Conservation (phyloP, 2,329 filamentous ascomycete species). For the Fusarium illudens region DNA sequence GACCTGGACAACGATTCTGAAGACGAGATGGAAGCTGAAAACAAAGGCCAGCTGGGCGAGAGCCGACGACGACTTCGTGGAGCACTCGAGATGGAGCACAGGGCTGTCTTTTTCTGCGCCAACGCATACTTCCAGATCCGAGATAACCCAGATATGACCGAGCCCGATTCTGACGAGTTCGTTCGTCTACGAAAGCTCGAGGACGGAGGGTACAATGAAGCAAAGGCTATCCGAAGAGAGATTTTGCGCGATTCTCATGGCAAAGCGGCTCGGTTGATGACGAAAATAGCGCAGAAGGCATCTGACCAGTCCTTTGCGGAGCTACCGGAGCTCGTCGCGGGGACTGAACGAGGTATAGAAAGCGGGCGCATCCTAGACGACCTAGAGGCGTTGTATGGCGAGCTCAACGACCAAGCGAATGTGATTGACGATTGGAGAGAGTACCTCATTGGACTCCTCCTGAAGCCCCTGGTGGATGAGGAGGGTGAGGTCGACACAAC, state of each 20-base stretch:
- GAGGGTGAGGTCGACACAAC: slow-evolving; percentile 77
- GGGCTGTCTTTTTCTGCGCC: slow-evolving; percentile 83
- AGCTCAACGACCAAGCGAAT: slow-evolving; percentile 76
- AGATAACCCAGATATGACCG: slow-evolving; percentile 69
- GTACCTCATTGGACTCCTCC: slow-evolving; percentile 74
- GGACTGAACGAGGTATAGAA: slow-evolving; percentile 73
- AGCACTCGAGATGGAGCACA: slow-evolving; percentile 82
- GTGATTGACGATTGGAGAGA: slow-evolving; percentile 79
- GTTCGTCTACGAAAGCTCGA: slow-evolving; percentile 74
- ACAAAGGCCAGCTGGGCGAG: slow-evolving; percentile 59
- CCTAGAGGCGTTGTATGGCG: slow-evolving; percentile 69
- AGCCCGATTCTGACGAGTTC: slow-evolving; percentile 73
- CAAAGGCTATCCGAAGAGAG: slow-evolving; percentile 80
- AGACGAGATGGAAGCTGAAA: slow-evolving; percentile 47
- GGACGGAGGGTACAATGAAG: slow-evolving; percentile 75
- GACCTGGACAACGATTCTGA: slow-evolving; percentile 42
- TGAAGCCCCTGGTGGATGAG: slow-evolving; percentile 82
- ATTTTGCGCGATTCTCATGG: slow-evolving; percentile 67
- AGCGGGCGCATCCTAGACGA: slow-evolving; percentile 71
- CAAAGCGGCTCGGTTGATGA: slow-evolving; percentile 63
- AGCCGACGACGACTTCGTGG: slow-evolving; percentile 72
- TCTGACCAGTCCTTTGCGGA: slow-evolving; percentile 64
- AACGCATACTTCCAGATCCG: slow-evolving; percentile 88
- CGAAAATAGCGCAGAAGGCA: slow-evolving; percentile 63
- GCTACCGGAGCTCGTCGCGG: slow-evolving; percentile 66